Base-by-base conservation (phyloP, 2,329 filamentous ascomycete species). In the Calonectria hawksworthii region DNA sequence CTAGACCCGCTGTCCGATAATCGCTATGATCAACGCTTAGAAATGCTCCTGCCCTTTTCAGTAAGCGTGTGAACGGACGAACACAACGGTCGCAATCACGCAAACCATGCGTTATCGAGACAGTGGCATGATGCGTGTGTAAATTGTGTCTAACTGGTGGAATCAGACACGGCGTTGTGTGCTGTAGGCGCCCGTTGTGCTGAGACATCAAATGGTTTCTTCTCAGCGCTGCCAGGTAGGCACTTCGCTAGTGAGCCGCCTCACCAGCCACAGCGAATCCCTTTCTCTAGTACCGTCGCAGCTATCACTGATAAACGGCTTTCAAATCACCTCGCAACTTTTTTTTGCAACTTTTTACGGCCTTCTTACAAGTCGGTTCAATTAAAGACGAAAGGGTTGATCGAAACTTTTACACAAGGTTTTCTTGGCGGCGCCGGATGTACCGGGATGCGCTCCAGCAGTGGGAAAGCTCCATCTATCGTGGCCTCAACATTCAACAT, bases 1-100 rank as follows among this genome's bases (percentile, higher is more conserved):
- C n/a, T 6, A 54, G 23, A 34, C 28, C 23, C 34, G 26, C n/a
- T n/a, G 5, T 38, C 54, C n/a, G 21, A 36, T 10, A 14, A 23
- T 41, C 5, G 56, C 8, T 11, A 14, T 16, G n/a, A 38, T 28
- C 28, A 23, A 14, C 21, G 72, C 73, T 70, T 75, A 75, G 73
- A 64, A 26, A n/a, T 70, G 73, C 73, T 67, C 73, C 72, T 76
- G 72, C 72, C 50, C 30, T 26, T 68, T 47, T 23, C 6, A 13
- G 44, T 10, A 23, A 23, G 44, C 44, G 44, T 13, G 5, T 13
- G 44, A 4, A 23, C n/a, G 5, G 10, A 23, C n/a, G 5, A 47
- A 23, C 44, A 23, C 44, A 8, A 47, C 44, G 44, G n/a, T 47
- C 44, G 44, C 44, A 47, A 47, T 47, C 44, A 47, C n/a, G 9